phyloP scores from a whole-genome alignment of 495 filamentous ascomycete genomes.

The Bathelium albidoporum region DNA sequence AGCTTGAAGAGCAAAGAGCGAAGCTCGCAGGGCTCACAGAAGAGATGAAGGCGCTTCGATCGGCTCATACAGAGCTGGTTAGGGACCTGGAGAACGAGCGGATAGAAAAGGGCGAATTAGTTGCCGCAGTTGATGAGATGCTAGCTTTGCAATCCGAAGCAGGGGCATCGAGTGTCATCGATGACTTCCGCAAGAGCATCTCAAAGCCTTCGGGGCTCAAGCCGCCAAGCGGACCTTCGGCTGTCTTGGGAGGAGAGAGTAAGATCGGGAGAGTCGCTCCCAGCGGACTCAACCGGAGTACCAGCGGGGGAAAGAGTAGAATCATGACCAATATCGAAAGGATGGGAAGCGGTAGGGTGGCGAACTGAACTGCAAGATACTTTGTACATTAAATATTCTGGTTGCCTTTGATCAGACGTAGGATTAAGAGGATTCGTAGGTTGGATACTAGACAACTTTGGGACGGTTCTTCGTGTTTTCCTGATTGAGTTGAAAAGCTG shows the following conservation, averaged over 20 bases:
- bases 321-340: constrained; percentile 40
- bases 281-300: constrained; percentile 17
- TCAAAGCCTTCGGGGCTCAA: constrained; percentile 27
- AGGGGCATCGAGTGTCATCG: constrained; percentile 19
- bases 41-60: constrained; percentile 54
- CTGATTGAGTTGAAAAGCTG: too few species aligned
- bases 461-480: too few species aligned
- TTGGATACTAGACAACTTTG: too few species aligned
- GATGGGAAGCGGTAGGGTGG: constrained; percentile 30
- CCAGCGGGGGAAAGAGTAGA: constrained; percentile 31
- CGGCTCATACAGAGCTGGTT: constrained; percentile 54
- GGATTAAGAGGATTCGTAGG: too few species aligned
- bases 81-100: constrained; percentile 64
- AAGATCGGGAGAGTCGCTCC: constrained; percentile 31
- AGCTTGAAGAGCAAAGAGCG: constrained; percentile 45
- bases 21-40: constrained; percentile 57
- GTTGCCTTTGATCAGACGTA: too few species aligned
- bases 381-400: not conserved
- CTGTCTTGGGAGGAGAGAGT: constrained; percentile 22
- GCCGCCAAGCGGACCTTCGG: constrained; percentile 20
- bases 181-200: constrained; percentile 30
- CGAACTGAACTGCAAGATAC: not conserved
- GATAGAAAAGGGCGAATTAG: constrained; percentile 85
- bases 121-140: constrained; percentile 88
- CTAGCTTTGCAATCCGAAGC: constrained; percentile 40